Evolutionary conservation across 768 basidiomycete genomes (phyloP).

Genomic region (Pleurotus ostreatus): DNA sequence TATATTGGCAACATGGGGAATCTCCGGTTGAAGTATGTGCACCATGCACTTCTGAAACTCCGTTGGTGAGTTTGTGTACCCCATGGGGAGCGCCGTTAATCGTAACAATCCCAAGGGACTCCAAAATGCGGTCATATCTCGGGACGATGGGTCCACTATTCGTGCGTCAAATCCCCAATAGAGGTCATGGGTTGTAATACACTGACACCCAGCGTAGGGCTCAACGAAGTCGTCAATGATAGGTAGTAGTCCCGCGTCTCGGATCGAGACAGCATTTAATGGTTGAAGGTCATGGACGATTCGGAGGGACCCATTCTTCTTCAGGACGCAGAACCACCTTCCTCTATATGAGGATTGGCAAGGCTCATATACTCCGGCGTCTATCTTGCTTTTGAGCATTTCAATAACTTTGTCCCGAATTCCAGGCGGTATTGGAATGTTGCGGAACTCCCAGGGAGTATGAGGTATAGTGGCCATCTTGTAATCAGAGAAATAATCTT

Average conservation of each 20-base stretch:
- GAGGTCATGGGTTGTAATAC: constrained; percentile 13
- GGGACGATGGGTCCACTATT: constrained; percentile 9
- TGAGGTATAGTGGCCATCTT: constrained; percentile 16
- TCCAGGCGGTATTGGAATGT: constrained; percentile 20
- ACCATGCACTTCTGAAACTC: constrained; percentile 20
- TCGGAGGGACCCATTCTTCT: constrained; percentile 20
- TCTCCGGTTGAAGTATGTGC: constrained; percentile 26
- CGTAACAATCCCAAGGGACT: constrained; percentile 15
- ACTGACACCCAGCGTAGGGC: constrained; percentile 14
- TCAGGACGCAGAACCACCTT: constrained; percentile 19
- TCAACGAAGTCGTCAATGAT: constrained; percentile 18
- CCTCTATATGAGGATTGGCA: constrained; percentile 18
- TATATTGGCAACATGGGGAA: constrained; percentile 19
- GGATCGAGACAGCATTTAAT: constrained; percentile 15
- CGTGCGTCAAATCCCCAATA: constrained; percentile 16
- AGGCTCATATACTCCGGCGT: constrained; percentile 18
- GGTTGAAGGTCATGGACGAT: constrained; percentile 21
- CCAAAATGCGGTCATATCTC: constrained; percentile 18
- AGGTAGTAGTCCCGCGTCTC: constrained; percentile 15
- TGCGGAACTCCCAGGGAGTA: constrained; percentile 15
- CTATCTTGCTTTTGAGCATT: constrained; percentile 15
- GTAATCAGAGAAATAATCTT: constrained; percentile 15
- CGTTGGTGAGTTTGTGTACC: constrained; percentile 17
- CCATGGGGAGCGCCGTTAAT: constrained; percentile 15
- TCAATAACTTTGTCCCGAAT: constrained; percentile 21